Conservation (phyloP, 371 early-diverging fungal species). For the Lichtheimia ornata region DNA sequence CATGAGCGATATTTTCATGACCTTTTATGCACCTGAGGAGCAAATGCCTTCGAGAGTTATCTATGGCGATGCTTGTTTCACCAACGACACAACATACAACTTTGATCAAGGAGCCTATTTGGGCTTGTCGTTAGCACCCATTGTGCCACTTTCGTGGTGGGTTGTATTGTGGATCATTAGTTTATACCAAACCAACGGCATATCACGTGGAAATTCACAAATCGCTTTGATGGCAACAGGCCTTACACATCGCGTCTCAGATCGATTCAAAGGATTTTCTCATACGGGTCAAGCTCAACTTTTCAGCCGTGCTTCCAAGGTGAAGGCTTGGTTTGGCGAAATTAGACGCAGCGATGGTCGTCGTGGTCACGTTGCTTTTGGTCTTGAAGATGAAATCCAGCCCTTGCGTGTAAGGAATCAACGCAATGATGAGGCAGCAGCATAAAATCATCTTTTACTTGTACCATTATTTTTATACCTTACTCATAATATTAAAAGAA, state of each 20-base stretch:
- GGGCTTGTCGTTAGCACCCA: background rate
- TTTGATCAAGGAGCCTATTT: slow-evolving; percentile 3
- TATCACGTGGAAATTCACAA: slow-evolving; percentile 20
- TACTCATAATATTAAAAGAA: too few relatives aligned
- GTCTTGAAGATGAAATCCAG: slow-evolving; percentile 13
- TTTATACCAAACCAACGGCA: slow-evolving; percentile 13
- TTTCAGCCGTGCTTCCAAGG: slow-evolving; percentile 7
- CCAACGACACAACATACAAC: background rate
- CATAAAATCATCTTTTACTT: too few relatives aligned
- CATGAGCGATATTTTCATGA: background rate
- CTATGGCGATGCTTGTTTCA: background rate
- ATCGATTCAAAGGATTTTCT: slow-evolving; percentile 12
- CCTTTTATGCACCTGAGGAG: background rate
- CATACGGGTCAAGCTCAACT: slow-evolving; percentile 11
- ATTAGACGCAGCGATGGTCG: background rate
- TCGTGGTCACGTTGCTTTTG: slow-evolving; percentile 19
- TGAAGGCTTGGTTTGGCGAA: slow-evolving; percentile 18
- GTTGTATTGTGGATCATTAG: slow-evolving; percentile 13
- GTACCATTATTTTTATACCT: too few relatives aligned
- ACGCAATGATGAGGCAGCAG: too few relatives aligned
- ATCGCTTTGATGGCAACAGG: slow-evolving; percentile 17
- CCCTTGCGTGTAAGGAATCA: slow-evolving; percentile 1
- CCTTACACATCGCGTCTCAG: slow-evolving; percentile 1
- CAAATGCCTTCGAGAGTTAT: too few relatives aligned
- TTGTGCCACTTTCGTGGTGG: slow-evolving; percentile 17